Conservation (phyloP, 2,329 filamentous ascomycete genomes). For the Fusarium tuaranense region DNA sequence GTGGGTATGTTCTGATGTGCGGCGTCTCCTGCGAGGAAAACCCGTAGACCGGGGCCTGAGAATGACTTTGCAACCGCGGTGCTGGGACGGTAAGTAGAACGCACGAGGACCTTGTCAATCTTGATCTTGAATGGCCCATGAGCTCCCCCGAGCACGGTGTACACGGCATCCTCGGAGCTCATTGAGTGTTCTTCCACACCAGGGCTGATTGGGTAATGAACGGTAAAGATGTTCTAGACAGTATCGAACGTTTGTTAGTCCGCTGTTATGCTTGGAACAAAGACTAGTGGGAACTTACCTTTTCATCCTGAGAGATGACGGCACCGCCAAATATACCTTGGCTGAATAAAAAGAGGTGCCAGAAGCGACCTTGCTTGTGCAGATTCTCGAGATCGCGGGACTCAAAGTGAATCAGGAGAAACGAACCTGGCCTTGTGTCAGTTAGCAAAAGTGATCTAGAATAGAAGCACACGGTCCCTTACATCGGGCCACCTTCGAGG, state of each 20-base stretch:
- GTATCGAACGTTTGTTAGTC: no score
- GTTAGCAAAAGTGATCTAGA: no score
- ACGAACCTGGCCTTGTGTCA: background rate
- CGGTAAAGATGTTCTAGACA: background rate
- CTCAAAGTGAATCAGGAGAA: background rate
- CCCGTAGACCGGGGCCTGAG: constrained; percentile 50
- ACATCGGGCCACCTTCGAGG: no score
- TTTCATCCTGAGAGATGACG: background rate
- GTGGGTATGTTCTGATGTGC: constrained; percentile 51
- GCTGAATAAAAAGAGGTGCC: background rate
- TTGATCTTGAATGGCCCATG: constrained; percentile 10
- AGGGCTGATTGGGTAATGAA: background rate
- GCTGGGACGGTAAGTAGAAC: constrained; percentile 31
- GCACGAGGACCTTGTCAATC: constrained; percentile 42
- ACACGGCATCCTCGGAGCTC: no score
- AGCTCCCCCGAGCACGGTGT: no score
- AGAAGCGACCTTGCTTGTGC: background rate
- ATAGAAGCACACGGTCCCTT: background rate
- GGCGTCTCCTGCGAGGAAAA: constrained; percentile 51
- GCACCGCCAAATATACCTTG: background rate
- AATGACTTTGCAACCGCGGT: constrained; percentile 31
- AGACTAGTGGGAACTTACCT: background rate
- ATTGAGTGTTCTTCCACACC: no score
- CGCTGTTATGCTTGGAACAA: no score
- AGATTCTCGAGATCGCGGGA: background rate